phyloP scores from a whole-genome alignment of 1,139 yeast genomes.

The Yamadazyma spencermartinsiae region DNA sequence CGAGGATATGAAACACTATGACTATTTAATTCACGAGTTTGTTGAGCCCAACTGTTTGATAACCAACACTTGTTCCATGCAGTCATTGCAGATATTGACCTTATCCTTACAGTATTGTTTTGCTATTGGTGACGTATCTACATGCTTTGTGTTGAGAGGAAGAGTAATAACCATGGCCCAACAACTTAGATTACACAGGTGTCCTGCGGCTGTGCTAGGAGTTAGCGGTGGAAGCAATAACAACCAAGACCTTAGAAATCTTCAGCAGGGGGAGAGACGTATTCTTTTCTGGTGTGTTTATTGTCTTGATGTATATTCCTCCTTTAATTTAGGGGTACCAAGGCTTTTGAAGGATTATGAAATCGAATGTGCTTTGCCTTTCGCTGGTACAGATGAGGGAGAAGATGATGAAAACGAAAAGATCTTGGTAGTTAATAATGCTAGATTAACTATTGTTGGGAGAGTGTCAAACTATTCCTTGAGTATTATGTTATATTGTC shows the following conservation, averaged over 20 bases:
- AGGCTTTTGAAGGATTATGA: slow-evolving; percentile 76
- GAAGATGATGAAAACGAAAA: slow-evolving; percentile 50
- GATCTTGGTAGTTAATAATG: slow-evolving; percentile 58
- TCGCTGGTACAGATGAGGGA: slow-evolving; percentile 51
- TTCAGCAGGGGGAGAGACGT: slow-evolving; percentile 79
- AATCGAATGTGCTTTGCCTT: slow-evolving; percentile 83
- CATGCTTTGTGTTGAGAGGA: slow-evolving; percentile 76
- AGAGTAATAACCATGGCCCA: slow-evolving; percentile 81
- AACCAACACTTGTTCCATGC: slow-evolving; percentile 60
- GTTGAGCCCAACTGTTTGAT: slow-evolving; percentile 52
- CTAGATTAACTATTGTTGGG: slow-evolving; percentile 62
- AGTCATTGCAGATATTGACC: slow-evolving; percentile 68
- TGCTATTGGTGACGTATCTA: slow-evolving; percentile 70
- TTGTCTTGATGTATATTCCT: slow-evolving; percentile 72
- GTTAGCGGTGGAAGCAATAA: slow-evolving; percentile 48
- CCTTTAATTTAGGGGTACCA: slow-evolving; percentile 81
- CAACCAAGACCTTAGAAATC: slow-evolving; percentile 48
- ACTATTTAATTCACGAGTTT: slow-evolving; percentile 52
- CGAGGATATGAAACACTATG: slow-evolving; percentile 36
- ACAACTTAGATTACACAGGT: slow-evolving; percentile 79
- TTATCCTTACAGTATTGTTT: slow-evolving; percentile 72
- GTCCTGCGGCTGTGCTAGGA: slow-evolving; percentile 79
- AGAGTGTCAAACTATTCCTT: slow-evolving; percentile 65
- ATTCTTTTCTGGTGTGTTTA: slow-evolving; percentile 84
- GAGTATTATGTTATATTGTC: slow-evolving; percentile 66